These are phyloP conservation scores for Metahyphopichia silvanorum DNA, from an alignment of 805 yeast genomes.

Conservation along the genomic window DNA sequence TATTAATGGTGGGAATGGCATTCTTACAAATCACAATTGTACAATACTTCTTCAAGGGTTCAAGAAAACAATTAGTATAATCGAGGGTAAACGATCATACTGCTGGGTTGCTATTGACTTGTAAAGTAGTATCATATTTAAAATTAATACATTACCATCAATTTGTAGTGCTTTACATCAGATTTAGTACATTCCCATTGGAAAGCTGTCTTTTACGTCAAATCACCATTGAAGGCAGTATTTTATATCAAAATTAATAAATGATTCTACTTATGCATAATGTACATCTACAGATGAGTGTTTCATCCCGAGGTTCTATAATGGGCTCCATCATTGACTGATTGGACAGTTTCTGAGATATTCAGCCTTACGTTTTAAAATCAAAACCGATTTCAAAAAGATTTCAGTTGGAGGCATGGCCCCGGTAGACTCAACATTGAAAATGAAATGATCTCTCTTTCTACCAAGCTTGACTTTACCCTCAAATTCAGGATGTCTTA, in stretches of 20 bases:
- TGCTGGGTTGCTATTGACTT: too few species aligned
- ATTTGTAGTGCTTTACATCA: too few species aligned
- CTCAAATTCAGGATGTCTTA: slow-evolving; percentile 87
- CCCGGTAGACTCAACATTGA: slow-evolving; percentile 92
- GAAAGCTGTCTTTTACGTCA: too few species aligned
- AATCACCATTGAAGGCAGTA: too few species aligned
- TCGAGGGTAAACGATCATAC: too few species aligned
- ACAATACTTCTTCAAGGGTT: slow-evolving; percentile 67
- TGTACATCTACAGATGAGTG: too few species aligned
- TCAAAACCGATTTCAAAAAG: slow-evolving; percentile 84
- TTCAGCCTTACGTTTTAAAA: slow-evolving; percentile 80
- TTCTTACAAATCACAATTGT: slow-evolving; percentile 64
- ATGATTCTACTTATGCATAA: too few species aligned
- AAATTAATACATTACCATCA: too few species aligned
- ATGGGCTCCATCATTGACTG: slow-evolving; percentile 47
- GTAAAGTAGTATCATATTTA: too few species aligned
- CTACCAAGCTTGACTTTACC: slow-evolving; percentile 91
- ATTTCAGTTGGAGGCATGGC: slow-evolving; percentile 97
- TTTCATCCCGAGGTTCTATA: too few species aligned
- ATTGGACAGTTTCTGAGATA: slow-evolving; percentile 78
- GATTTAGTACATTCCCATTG: too few species aligned
- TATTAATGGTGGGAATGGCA: slow-evolving; percentile 74
- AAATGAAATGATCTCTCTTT: slow-evolving; percentile 87
- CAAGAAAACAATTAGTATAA: slow-evolving; percentile 63
- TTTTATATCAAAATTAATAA: too few species aligned